Conservation (phyloP, 208 protist species). For the Acanthamoeba sp. region DNA sequence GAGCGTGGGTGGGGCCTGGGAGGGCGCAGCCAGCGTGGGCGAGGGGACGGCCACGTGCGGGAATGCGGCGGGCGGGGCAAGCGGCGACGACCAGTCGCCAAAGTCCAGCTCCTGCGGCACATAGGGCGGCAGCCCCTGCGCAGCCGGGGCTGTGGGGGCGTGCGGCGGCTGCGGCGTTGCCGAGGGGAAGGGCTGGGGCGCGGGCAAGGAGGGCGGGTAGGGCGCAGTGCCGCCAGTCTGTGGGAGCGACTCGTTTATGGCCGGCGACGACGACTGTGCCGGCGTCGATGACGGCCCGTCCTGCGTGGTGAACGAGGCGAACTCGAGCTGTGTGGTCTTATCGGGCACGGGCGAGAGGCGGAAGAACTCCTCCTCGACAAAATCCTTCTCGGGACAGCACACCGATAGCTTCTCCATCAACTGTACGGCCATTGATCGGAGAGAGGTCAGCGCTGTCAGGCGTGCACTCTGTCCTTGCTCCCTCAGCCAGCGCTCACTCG, state of each 20-base stretch:
- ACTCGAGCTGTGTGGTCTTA: not conserved
- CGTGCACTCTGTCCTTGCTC: not conserved
- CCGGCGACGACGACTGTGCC: not conserved
- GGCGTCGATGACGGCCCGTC: not conserved
- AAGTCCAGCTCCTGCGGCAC: conserved; percentile 37
- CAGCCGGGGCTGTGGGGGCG: not conserved
- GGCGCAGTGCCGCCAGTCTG: no score
- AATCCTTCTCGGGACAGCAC: conserved; percentile 27
- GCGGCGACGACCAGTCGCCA: conserved; percentile 61
- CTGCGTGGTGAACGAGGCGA: not conserved
- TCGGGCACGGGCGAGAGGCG: conserved; percentile 39
- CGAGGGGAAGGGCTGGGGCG: not conserved
- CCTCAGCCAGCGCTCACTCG: no score
- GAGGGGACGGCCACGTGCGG: not conserved
- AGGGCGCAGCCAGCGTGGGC: not conserved
- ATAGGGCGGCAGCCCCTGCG: not conserved
- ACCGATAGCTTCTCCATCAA: conserved; percentile 40
- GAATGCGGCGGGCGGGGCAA: not conserved
- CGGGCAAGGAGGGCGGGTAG: not conserved
- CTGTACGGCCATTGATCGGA: not conserved
- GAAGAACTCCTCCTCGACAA: conserved; percentile 31
- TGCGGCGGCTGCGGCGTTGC: not conserved
- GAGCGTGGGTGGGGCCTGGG: not conserved
- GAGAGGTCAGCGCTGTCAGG: not conserved
- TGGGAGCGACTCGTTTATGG: no score